Evolutionary conservation across 176 grass and related monocot species (phyloP), one percentile per base, ranked within the genome.

Genomic region (Rhynchospora breviuscula): DNA sequence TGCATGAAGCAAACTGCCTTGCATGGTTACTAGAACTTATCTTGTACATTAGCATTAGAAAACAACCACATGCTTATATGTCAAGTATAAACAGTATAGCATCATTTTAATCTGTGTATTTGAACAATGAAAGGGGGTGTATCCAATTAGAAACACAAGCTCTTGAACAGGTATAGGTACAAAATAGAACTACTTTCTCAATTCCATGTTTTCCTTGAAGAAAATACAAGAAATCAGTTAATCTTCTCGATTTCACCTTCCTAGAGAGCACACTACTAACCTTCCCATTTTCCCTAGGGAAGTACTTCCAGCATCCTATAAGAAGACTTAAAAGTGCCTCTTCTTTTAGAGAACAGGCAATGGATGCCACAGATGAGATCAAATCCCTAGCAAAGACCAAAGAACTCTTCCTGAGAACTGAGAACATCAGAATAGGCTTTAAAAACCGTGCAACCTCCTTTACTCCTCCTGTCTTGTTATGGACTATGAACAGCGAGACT

Each of bases 261-360:
- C 63, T 33, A 66, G 31, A 13, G 26, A 33, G 25, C 25, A 57
- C 57, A 31, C 21, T 59, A 80, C 13, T 43, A 23, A 82, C 79
- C 35, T 82, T 82, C 46, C 49, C 43, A 65, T 66, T 66, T 64
- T 67, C 79, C 59, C 17, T 43, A 51, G 61, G 61, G 18, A 82
- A 82, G 59, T 67, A 82, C 59, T 82, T 82, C 35, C 67, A 66
- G 35, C 59, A 82, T 63, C 35, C 33, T 19, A 64, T 49, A 49
- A 82, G 79, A 51, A 82, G 79, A 64, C 63, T 52, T 26, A 82
- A 67, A 82, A 82, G 40, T 67, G 79, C n/a, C 35, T 82, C 79
- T 64, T 49, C 79, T 67, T 67, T 82, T 17, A 82, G 43, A 66
- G 79, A 82, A 65, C 79, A 82, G 17, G 60, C 19, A 82, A 82